Conservation (phyloP, 2,329 filamentous ascomycete genomes). For the Falciphora oryzae region DNA sequence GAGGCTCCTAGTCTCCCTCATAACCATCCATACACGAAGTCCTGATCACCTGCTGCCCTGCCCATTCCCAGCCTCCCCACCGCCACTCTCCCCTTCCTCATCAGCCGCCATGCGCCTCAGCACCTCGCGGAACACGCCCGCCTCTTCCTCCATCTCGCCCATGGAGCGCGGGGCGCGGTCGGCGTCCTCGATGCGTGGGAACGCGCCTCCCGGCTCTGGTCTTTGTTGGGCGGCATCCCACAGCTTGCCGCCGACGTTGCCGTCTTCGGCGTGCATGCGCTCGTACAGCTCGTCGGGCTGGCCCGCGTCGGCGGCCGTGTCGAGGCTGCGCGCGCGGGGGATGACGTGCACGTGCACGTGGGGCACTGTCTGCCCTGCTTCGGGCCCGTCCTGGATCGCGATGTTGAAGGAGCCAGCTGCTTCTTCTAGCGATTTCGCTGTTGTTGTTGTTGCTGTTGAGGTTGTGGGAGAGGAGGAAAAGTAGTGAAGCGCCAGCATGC, state of each 20-base stretch:
- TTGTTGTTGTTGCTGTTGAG: neutral
- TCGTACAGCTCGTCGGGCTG: constrained; percentile 73
- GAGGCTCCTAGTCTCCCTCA: no score
- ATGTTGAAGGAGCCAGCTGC: constrained; percentile 76
- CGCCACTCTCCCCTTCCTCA: constrained; percentile 7
- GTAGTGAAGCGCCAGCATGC: constrained; percentile 60
- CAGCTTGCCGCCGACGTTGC: constrained; percentile 70
- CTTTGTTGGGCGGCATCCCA: constrained; percentile 39
- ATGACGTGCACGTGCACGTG: constrained; percentile 94
- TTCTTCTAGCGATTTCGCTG: constrained; percentile 34
- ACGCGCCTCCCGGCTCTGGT: constrained; percentile 47
- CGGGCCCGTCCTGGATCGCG: constrained; percentile 86
- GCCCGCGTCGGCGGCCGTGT: constrained; percentile 30
- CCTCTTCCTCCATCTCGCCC: constrained; percentile 77
- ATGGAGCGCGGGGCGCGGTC: constrained; percentile 59
- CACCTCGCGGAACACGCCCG: constrained; percentile 54
- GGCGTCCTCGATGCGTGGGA: constrained; percentile 67
- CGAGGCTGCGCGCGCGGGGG: constrained; percentile 48
- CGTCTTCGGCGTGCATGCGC: constrained; percentile 76
- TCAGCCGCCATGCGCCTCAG: constrained; percentile 37
- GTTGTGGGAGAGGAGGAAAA: constrained; percentile 29
- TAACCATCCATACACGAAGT: neutral
- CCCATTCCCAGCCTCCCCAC: neutral
- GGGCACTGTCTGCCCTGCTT: constrained; percentile 87
- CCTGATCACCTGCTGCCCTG: constrained; percentile 4